Evolutionary conservation across 306 rosid species (phyloP).

Genomic region (Sechiopsis laciniata): DNA sequence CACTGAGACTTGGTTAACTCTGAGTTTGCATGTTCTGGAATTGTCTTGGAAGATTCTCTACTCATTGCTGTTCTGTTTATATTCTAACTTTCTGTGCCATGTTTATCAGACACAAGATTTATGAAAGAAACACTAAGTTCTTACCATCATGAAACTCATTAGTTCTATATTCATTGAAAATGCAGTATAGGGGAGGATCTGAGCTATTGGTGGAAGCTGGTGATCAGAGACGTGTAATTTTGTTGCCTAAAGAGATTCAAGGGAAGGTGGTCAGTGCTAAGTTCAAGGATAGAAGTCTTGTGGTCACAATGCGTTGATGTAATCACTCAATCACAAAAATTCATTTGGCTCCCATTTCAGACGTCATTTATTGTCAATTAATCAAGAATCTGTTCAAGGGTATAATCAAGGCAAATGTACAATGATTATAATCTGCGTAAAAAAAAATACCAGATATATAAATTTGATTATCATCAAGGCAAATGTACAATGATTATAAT

Average conservation of each 20-base stretch:
- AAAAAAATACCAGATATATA: not conserved
- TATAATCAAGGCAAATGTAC: not conserved
- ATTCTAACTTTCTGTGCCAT: not conserved
- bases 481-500: not conserved
- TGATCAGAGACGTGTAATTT: slow-evolving; percentile 86
- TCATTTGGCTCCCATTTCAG: not conserved
- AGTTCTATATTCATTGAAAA: slow-evolving; percentile 3
- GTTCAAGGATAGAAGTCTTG: slow-evolving; percentile 67
- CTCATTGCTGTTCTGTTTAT: not conserved
- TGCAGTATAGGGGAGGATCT: slow-evolving; percentile 90
- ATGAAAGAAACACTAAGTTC: not conserved
- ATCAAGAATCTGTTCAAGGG: not conserved
- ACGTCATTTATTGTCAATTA: not conserved
- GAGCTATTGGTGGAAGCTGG: slow-evolving; percentile 97
- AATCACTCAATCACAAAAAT: not conserved
- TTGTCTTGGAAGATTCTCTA: slow-evolving; percentile 1
- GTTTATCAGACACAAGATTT: too few species aligned
- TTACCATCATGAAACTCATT: not conserved
- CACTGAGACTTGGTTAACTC: not conserved
- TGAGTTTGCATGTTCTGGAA: not conserved
- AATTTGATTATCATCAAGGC: not conserved
- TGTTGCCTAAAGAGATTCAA: slow-evolving; percentile 65
- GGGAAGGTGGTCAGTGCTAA: slow-evolving; percentile 95
- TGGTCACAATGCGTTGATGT: slow-evolving; percentile 55
- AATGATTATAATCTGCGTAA: not conserved